Base-by-base conservation (phyloP, 345 rosid genomes). In the Linum lewisii region DNA sequence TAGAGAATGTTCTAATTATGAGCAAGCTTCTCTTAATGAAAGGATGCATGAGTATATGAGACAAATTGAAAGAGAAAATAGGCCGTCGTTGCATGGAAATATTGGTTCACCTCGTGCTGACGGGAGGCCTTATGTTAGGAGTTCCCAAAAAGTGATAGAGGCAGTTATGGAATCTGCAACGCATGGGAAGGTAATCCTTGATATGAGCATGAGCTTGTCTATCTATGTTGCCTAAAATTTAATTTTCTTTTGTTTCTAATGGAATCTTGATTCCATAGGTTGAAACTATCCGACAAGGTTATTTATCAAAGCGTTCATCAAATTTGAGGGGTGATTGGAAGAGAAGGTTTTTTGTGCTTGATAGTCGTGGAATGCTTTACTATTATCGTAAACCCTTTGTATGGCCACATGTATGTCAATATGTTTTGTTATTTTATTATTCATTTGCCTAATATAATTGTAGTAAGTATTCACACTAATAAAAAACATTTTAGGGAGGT, bases 271-370 rank as follows among this genome's bases (percentile, higher is more conserved):
- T 70, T 25, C 68, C 70, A 26, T 81, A 90, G 96, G 99, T 94
- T 66, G 95, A 94, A 81, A 94, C 97, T 19, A 94, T 94, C 57
- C 84, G 99, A 53, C 99, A 90, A 75, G 97, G 99, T 23, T 94
- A 94, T 79, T 88, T 94, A 63, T 94, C 97, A 70, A 94, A 94
- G 73, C 87, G 97, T 21, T 94, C 97, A 54, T 87, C 96, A 59
- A 94, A 77, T 68, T 76, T 94, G 76, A 88, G 97, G 79, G 99
- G 95, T 73, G 97, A 94, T 80, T 94, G 99, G 99, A 94, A 94
- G 79, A 79, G 99, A 70, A 82, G 97, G 60, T 94, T 94, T 80
- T 94, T 94, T 81, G 99, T 94, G 66, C 93, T 94, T 69, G 99
- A 94, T 76, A 94, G 97, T 76, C 88, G 99, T 20, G 99, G 99